Conservation (phyloP, 1,284 basidiomycete genomes). For the Puccinia coronata region DNA sequence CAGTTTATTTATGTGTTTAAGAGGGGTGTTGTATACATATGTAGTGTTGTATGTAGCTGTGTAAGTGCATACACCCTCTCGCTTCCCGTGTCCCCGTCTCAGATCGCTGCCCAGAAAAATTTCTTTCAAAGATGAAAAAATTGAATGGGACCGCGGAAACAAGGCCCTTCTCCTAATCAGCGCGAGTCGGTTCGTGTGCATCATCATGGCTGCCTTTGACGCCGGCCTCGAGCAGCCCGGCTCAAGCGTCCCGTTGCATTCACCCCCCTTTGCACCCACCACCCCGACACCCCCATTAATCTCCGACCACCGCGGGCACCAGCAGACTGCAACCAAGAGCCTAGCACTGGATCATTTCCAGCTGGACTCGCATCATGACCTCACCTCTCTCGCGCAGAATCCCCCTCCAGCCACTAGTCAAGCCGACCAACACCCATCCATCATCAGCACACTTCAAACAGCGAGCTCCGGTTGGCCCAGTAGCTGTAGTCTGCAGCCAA, state of each 20-base stretch:
- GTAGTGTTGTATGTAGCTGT: too few species aligned
- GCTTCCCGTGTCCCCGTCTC: not conserved
- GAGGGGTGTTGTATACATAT: too few species aligned
- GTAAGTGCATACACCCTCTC: constrained; percentile 5
- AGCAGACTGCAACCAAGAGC: not conserved
- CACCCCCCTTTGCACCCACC: constrained; percentile 35
- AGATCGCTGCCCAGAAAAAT: not conserved
- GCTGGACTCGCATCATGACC: not conserved
- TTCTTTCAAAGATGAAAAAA: too few species aligned
- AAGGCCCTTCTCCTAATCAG: not conserved
- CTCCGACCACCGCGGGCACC: not conserved
- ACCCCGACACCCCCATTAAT: constrained; percentile 24
- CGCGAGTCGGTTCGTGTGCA: not conserved
- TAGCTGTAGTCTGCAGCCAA: not conserved
- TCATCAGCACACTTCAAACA: not conserved
- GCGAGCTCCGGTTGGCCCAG: not conserved
- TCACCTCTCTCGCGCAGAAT: not conserved
- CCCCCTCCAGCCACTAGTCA: not conserved
- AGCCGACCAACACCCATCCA: not conserved
- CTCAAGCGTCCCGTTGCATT: not conserved
- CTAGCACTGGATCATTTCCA: not conserved
- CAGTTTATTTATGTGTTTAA: not conserved
- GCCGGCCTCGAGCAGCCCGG: not conserved
- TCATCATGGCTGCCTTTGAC: not conserved
- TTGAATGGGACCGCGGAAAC: too few species aligned